Conservation (phyloP, 2,329 filamentous ascomycete genomes). For the Fusarium sp. region DNA sequence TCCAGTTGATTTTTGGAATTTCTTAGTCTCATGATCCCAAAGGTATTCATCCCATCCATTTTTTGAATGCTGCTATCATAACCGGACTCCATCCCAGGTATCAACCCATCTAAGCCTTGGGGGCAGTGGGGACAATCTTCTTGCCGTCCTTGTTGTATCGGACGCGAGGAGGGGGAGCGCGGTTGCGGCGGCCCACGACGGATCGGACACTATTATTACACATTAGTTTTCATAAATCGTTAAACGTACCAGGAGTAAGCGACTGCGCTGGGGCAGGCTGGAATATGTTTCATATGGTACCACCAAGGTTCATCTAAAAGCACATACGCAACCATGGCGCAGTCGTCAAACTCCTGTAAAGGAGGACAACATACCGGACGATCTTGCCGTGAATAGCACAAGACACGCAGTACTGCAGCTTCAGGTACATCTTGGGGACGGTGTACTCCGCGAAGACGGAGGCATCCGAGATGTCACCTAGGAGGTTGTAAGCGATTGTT, state of each 20-base stretch:
- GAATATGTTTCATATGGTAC: conserved; percentile 56
- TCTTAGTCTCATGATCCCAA: conserved; percentile 49
- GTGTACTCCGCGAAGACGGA: conserved; percentile 99
- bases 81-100: conserved; percentile 53
- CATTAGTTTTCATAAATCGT: conserved; percentile 54
- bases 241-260: conserved; percentile 43
- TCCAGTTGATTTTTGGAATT: conserved; percentile 48
- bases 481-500: conserved; percentile 31
- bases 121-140: conserved; percentile 88
- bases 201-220: conserved; percentile 85
- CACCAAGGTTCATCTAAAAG: conserved; percentile 71
- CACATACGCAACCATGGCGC: conserved; percentile 58
- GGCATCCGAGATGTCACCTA: conserved; percentile 99
- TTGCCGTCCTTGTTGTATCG: conserved; percentile 99
- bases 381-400: conserved; percentile 99
- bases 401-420: conserved; percentile 99
- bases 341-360: conserved; percentile 67
- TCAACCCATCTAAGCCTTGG: conserved; percentile 53
- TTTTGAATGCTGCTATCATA: conserved; percentile 54
- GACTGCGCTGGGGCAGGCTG: conserved; percentile 28
- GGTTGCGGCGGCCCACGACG: conserved; percentile 96
- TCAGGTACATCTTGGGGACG: conserved; percentile 99
- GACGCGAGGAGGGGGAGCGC: conserved; percentile 95
- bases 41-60: conserved; percentile 51
- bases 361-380: conserved; percentile 88